Evolutionary conservation across 2,329 filamentous ascomycete genomes (phyloP), one percentile per base, ranked within the genome.

Genomic region (Pseudogymnoascus sp.): DNA sequence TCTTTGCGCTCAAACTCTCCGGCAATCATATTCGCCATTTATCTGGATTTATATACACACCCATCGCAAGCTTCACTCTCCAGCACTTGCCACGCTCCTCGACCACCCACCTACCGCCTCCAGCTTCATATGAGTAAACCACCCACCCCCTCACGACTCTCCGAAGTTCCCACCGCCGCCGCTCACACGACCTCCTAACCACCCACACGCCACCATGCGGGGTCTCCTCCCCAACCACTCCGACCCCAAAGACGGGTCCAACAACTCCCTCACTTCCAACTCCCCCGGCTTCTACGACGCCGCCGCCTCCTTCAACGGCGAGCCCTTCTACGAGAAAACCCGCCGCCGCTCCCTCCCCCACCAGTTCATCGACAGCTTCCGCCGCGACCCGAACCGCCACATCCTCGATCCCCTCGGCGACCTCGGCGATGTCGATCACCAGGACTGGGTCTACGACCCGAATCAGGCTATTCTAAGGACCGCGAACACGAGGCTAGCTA

Each of bases 401-500:
- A 59, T 71, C 86, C 81, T 68, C 83, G 50, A 59, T 17, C 50
- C 86, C 69, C 67, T 86, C 61, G 79, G 78, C 29, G 75, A 77
- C 68, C 85, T 83, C 59, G 77, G 76, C 23, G 67, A 67, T 29
- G 61, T 71, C 23, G 69, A 69, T 4, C 63, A 63, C 26, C 67
- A 72, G 67, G 71, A 70, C 10, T 65, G 67, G 46, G 78, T 80
- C 13, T 86, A 83, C 71, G 81, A 90, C 72, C 77, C 91, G 67
- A 88, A 92, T 72, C 74, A 74, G 62, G 84, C 84, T 0, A 82
- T 81, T 0, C 74, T 77, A 15, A 81, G 80, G 46, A 93, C 91
- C 1, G 89, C 90, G 3, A 82, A 87, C 67, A 88, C 90, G 53
- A 86, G 88, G 7, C 80, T 97, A 60, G 85, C 89, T 60, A 82